Base-by-base conservation (phyloP, 148 eudicot species). In the Camellia sinensis region DNA sequence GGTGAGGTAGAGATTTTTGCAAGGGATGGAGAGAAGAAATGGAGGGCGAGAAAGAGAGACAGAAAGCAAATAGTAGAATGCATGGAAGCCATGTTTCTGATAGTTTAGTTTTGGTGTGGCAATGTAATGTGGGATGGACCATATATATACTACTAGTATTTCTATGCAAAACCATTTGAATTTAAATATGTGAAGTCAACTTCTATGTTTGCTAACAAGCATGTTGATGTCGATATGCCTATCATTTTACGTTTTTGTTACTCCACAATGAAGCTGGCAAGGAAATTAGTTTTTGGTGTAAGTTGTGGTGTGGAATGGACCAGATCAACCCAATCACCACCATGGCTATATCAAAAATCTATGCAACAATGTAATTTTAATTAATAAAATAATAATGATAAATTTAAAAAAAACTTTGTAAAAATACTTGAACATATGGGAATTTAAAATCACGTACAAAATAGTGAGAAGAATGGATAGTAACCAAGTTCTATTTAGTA, bases 41-140 rank as follows among this genome's bases (percentile, higher is more conserved):
- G 74, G 57, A 71, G 75, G 0, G 52, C 14, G 44, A 72, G 75
- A 52, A 56, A 72, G 75, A 72, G 44, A 12, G 56, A 48, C n/a
- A 72, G 15, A 37, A 22, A n/a, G 37, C 15, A n/a, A 21, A 71
- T 4, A 12, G 61, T 12, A 15, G 61, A 72, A 72, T 45, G 54
- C 52, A 69, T 44, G 75, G 75, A 72, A 72, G 75, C 44, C 75
- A 72, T 72, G 74, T 71, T 71, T 12, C 0, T 44, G 10, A 18
- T 0, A 44, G 37, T 29, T 53, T 69, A 18, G 56, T 7, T 48
- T 71, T 8, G 52, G 22, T 45, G 22, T 45, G 7, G 45, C 45
- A 17, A 17, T 17, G 21, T 61, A 6, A 0, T 61, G 29, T 18
- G 69, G 17, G 69, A 41, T 1, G 12, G 69, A 2, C 17, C 7